Conservation (phyloP, 331 rosid species). For the Quercus tomentella region DNA sequence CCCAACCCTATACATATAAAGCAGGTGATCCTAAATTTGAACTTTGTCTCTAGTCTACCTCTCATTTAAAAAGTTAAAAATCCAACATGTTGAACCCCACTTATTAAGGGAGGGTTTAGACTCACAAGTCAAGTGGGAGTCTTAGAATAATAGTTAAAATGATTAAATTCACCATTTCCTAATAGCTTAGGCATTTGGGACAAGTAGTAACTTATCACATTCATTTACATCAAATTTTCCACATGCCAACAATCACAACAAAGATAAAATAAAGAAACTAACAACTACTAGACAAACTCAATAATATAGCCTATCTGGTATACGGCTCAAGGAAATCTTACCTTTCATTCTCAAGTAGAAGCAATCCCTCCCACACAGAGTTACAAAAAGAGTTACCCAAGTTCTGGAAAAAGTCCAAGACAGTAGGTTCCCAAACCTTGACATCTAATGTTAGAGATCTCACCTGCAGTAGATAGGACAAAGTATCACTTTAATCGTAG, state of each 20-base stretch:
- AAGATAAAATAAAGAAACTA: not conserved
- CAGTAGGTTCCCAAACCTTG: conserved; percentile 85
- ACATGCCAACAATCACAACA: not conserved
- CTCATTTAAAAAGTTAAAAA: no score
- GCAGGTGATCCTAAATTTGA: no score
- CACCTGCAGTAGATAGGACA: conserved; percentile 64
- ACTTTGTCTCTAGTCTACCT: no score
- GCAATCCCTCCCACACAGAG: conserved; percentile 86
- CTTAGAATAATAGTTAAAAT: no score
- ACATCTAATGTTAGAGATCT: conserved; percentile 89
- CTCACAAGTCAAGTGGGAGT: no score
- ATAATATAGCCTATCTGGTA: not conserved
- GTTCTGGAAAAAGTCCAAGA: conserved; percentile 74
- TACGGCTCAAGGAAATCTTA: conserved; percentile 22
- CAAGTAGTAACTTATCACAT: no score
- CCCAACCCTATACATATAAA: no score
- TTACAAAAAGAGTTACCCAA: conserved; percentile 88
- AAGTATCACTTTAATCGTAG: not conserved
- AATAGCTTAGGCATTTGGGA: no score
- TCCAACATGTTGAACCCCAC: no score
- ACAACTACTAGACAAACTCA: not conserved
- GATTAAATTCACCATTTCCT: no score
- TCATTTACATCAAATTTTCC: not conserved
- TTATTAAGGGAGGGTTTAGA: no score
- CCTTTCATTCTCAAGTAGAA: conserved; percentile 55